Base-by-base conservation (phyloP, 2,329 filamentous ascomycete genomes). In the Pseudocercospora fuligena region DNA sequence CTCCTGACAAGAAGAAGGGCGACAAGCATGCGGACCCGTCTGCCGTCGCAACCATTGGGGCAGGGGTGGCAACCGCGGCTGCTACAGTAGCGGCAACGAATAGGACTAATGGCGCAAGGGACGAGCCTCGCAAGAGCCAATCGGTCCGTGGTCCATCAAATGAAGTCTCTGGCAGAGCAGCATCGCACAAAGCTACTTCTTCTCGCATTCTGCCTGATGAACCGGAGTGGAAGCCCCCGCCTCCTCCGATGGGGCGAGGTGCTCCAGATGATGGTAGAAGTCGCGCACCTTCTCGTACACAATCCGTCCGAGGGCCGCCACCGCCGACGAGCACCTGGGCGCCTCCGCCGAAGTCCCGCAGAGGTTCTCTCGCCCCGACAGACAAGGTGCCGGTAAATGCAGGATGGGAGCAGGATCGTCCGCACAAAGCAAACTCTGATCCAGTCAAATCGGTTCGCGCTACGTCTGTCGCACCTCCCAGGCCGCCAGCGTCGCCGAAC, bases 401-500 rank as follows among this genome's bases (percentile, higher is more conserved):
- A 31, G 51, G 23, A 12, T 56, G 23, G 51, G 27, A 56, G 51
- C 23, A 25, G 1, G 51, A 56, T 19, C 25, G 51, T 19, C 51
- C 51, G 23, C 51, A 33, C 21, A 56, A 56, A 27, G 51, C 51
- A 27, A 56, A 56, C 25, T 56, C 51, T 29, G 51, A 59, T 53
- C 51, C 58, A 16, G 59, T 23, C 59, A 62, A 62, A 36, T 58
- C 51, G 5, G 47, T 43, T 16, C 46, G 57, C 43, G 33, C 64
- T 43, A 58, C 19, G 47, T 66, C 64, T n/a, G 40, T 58, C 33
- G 59, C 64, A n/a, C 59, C 51, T 40, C 51, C 59, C 46, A 53
- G 36, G 29, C 57, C 59, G 19, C 64, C 64, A 51, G 59, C 56
- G 19, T 60, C 64, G 36, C 64, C 64, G 8, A 54, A 59, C 19